Conservation (phyloP, 2,329 filamentous ascomycete genomes). For the Talaromyces sp. region DNA sequence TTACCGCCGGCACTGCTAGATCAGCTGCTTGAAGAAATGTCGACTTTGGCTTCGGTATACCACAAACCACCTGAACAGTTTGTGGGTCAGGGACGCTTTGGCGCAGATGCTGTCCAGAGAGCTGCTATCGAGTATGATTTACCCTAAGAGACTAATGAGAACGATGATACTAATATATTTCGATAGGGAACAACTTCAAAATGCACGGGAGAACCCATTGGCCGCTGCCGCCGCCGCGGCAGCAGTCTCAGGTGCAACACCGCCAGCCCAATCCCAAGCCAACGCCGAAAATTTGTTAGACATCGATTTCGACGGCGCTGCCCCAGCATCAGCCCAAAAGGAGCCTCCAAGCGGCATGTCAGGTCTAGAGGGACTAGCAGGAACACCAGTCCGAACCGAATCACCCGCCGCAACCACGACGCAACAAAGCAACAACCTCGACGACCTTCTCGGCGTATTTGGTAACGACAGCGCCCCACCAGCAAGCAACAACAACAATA, state of each 20-base stretch:
- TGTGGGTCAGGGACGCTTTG: slow-evolving; percentile 88
- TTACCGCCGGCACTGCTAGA: slow-evolving; percentile 79
- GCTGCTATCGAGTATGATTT: slow-evolving; percentile 73
- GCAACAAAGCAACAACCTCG: slow-evolving; percentile 58
- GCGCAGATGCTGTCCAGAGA: slow-evolving; percentile 87
- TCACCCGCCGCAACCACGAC: slow-evolving; percentile 34
- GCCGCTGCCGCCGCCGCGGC: slow-evolving; percentile 72
- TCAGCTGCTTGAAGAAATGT: slow-evolving; percentile 83
- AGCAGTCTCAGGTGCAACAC: slow-evolving; percentile 53
- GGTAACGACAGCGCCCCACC: slow-evolving; percentile 46
- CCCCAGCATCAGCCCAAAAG: slow-evolving; percentile 76
- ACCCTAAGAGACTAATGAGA: neutral
- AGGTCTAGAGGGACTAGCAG: slow-evolving; percentile 54
- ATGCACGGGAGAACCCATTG: slow-evolving; percentile 88
- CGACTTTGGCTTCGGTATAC: slow-evolving; percentile 93
- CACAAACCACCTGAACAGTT: slow-evolving; percentile 99
- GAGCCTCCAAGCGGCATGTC: slow-evolving; percentile 60
- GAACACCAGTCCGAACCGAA: slow-evolving; percentile 49
- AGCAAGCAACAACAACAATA: too few relatives aligned
- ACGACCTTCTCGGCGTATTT: slow-evolving; percentile 73
- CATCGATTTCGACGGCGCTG: slow-evolving; percentile 91
- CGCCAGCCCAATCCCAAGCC: slow-evolving; percentile 53
- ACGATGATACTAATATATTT: slow-evolving; percentile 1
- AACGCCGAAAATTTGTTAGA: slow-evolving; percentile 94
- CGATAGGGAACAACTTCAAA: slow-evolving; percentile 73